Percentiles rank a stretch among this genome's conserved stretches.
Conservation (phyloP, 139 green algal genomes). For the Chlorella ohadii region DNA sequence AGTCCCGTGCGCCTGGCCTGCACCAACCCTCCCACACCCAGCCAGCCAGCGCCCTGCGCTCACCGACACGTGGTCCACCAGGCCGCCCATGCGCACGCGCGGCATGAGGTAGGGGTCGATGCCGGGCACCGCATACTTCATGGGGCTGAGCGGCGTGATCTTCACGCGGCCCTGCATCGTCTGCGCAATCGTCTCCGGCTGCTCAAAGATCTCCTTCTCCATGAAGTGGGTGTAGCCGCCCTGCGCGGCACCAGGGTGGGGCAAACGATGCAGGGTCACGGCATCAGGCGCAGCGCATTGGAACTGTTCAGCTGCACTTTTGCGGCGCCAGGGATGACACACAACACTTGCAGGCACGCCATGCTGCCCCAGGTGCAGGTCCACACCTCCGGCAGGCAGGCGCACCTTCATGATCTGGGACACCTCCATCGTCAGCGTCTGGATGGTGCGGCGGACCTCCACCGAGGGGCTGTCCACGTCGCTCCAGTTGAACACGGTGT, state of each 20-base stretch:
- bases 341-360: too few species aligned
- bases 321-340: too few species aligned
- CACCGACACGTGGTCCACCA: conserved; percentile 65
- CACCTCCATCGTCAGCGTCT: conserved; percentile 95
- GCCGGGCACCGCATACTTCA: conserved; percentile 44
- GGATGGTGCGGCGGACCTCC: conserved; percentile 79
- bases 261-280: neutral
- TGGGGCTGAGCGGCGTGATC: conserved; percentile 38
- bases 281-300: too few species aligned
- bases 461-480: conserved; percentile 48
- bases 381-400: neutral
- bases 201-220: conserved; percentile 96
- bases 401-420: conserved; percentile 96
- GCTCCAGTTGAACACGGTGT: conserved; percentile 81
- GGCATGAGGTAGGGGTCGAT: conserved; percentile 58
- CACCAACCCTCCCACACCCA: neutral
- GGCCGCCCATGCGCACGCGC: conserved; percentile 84
- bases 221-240: conserved; percentile 96
- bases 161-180: conserved; percentile 85
- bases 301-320: too few species aligned
- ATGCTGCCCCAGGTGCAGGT: neutral
- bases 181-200: conserved; percentile 90
- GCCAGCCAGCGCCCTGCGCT: too few species aligned
- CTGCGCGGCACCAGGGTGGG: conserved; percentile 2
- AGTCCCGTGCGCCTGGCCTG: neutral